Evolutionary conservation across 179 eudicot species (phyloP), one percentile per base, ranked within the genome.

Genomic region (Carnegiea gigantea): DNA sequence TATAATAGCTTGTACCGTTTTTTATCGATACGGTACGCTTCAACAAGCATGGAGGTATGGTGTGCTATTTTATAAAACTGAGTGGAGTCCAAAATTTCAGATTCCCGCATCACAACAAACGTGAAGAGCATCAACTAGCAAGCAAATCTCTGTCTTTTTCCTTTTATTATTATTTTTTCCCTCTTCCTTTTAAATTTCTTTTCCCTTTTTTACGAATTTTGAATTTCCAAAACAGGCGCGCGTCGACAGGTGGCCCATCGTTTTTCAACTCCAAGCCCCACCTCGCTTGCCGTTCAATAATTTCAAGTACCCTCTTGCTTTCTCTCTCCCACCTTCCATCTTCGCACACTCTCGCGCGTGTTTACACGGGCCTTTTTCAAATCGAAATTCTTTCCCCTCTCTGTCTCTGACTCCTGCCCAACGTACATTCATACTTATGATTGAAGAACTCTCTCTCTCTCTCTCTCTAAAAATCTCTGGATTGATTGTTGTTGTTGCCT

Each of bases 231-330:
- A 8, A 24, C 4, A 59, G 17, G 77, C 83, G 86, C 86, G 86
- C 83, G 78, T 84, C 81, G 72, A 60, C 43, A 72, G 80, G 75
- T 84, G 77, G 81, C 81, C 23, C 62, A 68, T 82, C 80, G 15
- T 60, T 51, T 21, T 51, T 57, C 49, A 0, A 21, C 33, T 10
- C 73, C 76, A 24, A 13, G 6, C n/a, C 71, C 73, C 26, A 20
- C 38, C 30, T 15, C 36, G 18, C 6, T 57, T 76, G 40, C 46
- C 68, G 9, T 30, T 38, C 80, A 36, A 74, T 74, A 14, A 74
- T 81, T 60, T 60, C 79, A 81, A 67, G 44, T 26, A 43, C 40
- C 48, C 17, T 3, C 8, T 36, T 14, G 6, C 48, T 11, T 36
- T 15, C 30, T 17, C 49, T 49, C 21, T 10, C 73, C 44, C 10